These are phyloP conservation scores for Limonomyces culmigenus DNA, from an alignment of 1,284 basidiomycete genomes.

Conservation along the genomic window DNA sequence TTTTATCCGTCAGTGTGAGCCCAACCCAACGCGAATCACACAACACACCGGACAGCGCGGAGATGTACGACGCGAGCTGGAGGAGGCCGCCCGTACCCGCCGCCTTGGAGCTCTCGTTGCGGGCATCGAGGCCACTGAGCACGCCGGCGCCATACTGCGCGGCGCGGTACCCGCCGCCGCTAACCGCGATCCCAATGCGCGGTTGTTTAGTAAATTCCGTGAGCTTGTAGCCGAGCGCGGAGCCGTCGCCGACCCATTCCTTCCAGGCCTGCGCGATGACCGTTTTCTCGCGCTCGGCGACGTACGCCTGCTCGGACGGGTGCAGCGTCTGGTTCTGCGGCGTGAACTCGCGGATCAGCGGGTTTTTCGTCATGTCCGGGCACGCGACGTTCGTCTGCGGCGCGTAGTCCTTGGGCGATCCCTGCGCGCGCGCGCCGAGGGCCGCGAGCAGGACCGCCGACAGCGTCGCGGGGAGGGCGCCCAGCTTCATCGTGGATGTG, in stretches of 20 bases:
- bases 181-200: constrained; percentile 36
- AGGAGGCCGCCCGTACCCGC: constrained; percentile 48
- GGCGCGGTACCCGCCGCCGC: constrained; percentile 41
- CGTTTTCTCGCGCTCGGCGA: constrained; percentile 21
- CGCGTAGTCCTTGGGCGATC: constrained; percentile 28
- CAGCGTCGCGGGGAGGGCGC: too few relatives aligned
- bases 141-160: constrained; percentile 43
- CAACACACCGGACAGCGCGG: constrained; percentile 38
- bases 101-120: constrained; percentile 34
- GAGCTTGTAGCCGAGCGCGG: constrained; percentile 32
- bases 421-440: too few relatives aligned
- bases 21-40: constrained; percentile 1
- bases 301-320: constrained; percentile 27
- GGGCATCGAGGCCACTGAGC: constrained; percentile 37
- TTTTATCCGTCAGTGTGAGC: neutral
- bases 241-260: constrained; percentile 38
- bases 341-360: constrained; percentile 33
- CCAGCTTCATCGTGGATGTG: too few relatives aligned
- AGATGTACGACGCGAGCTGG: constrained; percentile 44
- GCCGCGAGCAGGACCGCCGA: too few relatives aligned
- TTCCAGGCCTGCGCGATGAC: constrained; percentile 33
- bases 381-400: constrained; percentile 29
- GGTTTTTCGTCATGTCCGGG: constrained; percentile 24
- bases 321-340: constrained; percentile 34
- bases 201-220: constrained; percentile 24